A percentile compares a stretch with the other conserved stretches of the same genome.
These are phyloP conservation scores for Parietaria judaica DNA, from an alignment of 306 rosid genomes.

Conservation along the genomic window DNA sequence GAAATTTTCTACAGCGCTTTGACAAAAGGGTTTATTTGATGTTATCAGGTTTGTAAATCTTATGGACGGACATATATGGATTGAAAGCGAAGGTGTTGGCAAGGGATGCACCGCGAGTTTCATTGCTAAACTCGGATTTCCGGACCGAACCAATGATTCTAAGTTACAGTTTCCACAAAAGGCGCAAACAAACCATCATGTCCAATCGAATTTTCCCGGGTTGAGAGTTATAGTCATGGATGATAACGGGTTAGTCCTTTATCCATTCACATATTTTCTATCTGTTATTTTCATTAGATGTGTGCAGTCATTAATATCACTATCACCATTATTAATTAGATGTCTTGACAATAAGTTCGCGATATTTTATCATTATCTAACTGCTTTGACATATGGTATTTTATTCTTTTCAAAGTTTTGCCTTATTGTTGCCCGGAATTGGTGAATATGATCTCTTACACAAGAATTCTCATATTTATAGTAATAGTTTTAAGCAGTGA, in stretches of 20 bases:
- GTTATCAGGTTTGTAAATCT: conserved; percentile 86
- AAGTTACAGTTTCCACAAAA: conserved; percentile 44
- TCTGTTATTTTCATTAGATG: not conserved
- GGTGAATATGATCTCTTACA: too few species aligned
- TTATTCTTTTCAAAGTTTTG: too few species aligned
- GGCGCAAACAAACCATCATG: conserved; percentile 37
- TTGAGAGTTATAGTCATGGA: conserved; percentile 88
- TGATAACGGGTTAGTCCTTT: conserved; percentile 76
- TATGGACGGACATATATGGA: conserved; percentile 94
- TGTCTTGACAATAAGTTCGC: too few species aligned
- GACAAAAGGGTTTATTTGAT: conserved; percentile 11
- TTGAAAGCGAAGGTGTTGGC: conserved; percentile 92
- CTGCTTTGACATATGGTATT: too few species aligned
- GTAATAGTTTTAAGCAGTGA: too few species aligned
- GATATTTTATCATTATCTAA: too few species aligned
- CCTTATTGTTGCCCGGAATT: too few species aligned
- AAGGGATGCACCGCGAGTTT: conserved; percentile 79
- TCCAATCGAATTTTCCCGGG: conserved; percentile 50
- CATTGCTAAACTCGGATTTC: conserved; percentile 75
- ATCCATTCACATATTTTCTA: conserved; percentile 19
- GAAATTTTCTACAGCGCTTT: conserved; percentile 2
- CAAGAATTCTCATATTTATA: too few species aligned
- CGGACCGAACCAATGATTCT: conserved; percentile 57
- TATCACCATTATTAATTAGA: too few species aligned
- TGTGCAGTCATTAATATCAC: not conserved